Evolutionary conservation across 306 rosid species (phyloP).

Genomic region (Lathyrus oleraceus): DNA sequence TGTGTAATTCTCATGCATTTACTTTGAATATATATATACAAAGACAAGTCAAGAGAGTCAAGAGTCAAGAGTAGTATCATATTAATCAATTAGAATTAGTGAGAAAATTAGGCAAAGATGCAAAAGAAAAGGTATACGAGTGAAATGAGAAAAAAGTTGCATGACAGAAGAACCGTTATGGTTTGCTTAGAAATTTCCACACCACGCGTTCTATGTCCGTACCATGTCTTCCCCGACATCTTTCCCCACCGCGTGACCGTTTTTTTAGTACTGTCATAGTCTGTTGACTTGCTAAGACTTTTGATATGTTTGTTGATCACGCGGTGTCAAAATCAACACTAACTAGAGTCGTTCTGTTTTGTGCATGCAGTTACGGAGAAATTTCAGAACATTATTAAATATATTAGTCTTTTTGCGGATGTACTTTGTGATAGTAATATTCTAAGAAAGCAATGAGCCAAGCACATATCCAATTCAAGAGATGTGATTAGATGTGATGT

Average conservation of each 20-base stretch:
- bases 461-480: neutral
- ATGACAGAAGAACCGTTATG: neutral
- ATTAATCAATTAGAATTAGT: neutral
- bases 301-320: neutral
- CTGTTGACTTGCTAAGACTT: neutral
- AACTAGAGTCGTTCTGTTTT: neutral
- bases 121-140: slow-evolving; percentile 12
- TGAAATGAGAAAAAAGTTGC: slow-evolving; percentile 28
- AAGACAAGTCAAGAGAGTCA: neutral
- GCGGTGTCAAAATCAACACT: neutral
- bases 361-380: slow-evolving; percentile 10
- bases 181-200: slow-evolving; percentile 41
- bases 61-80: neutral
- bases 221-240: neutral
- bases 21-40: neutral
- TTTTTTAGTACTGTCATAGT: neutral
- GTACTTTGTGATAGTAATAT: neutral
- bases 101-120: slow-evolving; percentile 39
- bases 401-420: neutral
- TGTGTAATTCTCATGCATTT: neutral
- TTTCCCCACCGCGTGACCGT: neutral
- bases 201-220: slow-evolving; percentile 43
- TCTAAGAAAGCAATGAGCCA: neutral
- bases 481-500: neutral
- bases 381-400: neutral